Evolutionary conservation across 305 asterid species (phyloP).

Genomic region (Plantago lanceolata): DNA sequence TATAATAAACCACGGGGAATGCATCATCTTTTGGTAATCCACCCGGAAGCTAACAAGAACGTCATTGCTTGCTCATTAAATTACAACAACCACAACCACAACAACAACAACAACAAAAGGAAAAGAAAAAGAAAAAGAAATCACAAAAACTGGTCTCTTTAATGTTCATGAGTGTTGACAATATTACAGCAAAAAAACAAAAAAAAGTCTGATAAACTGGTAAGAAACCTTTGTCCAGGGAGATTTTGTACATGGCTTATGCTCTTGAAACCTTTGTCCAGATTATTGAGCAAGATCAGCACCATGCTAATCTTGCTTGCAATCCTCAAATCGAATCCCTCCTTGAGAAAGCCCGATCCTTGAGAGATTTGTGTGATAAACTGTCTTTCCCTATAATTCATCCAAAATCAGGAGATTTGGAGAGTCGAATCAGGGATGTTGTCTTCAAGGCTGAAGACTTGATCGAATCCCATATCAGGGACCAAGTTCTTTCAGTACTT

Average conservation of each 20-base stretch:
- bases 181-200: too few relatives aligned
- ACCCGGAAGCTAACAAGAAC: too few relatives aligned
- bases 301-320: background rate
- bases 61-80: too few relatives aligned
- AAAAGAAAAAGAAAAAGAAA: background rate
- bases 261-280: background rate
- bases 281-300: background rate
- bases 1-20: too few relatives aligned
- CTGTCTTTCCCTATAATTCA: too few relatives aligned
- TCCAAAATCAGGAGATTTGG: background rate
- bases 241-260: background rate
- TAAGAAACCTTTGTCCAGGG: too few relatives aligned
- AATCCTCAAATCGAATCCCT: background rate
- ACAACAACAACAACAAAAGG: too few relatives aligned
- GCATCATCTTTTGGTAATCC: too few relatives aligned
- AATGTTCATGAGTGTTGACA: too few relatives aligned
- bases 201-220: too few relatives aligned
- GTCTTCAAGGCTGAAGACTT: constrained; percentile 2
- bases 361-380: background rate
- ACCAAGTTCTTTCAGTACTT: background rate
- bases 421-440: constrained; percentile 1
- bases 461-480: background rate
- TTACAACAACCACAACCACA: too few relatives aligned
- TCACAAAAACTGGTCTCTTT: too few relatives aligned
- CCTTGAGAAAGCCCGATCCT: background rate